Conservation (phyloP, 192 early-diverging fungal genomes). For the Thamnidium elegans region DNA sequence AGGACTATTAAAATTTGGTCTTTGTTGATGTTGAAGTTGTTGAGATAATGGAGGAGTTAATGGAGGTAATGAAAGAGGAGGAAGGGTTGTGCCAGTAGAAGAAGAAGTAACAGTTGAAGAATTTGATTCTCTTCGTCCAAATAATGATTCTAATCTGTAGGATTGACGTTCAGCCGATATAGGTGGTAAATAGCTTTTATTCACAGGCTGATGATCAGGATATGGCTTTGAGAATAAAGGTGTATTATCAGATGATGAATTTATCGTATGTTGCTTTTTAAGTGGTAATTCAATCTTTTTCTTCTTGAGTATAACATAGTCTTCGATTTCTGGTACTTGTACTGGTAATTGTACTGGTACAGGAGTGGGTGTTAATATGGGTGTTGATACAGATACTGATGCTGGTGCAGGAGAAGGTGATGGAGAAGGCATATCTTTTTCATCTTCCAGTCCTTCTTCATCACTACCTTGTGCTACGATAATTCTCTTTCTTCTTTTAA, state of each 20-base stretch:
- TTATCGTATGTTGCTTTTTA: neutral
- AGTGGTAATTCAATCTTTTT: neutral
- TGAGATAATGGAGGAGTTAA: neutral
- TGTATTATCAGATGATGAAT: neutral
- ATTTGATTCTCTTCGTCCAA: conserved; percentile 1
- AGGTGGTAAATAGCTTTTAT: neutral
- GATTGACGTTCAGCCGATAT: conserved; percentile 3
- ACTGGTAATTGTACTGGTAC: no score
- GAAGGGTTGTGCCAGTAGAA: neutral
- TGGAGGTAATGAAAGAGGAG: neutral
- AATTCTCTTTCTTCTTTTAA: conserved; percentile 71
- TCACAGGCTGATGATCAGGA: neutral
- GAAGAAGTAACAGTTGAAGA: neutral
- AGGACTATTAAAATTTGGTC: neutral
- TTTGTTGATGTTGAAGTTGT: conserved; percentile 4
- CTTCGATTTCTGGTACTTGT: conserved; percentile 16
- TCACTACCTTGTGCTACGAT: conserved; percentile 28
- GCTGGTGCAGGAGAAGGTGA: no score
- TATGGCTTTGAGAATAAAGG: conserved; percentile 2
- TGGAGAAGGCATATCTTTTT: neutral
- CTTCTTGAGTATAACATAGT: neutral
- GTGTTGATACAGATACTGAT: neutral
- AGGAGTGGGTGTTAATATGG: neutral
- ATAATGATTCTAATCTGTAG: conserved; percentile 15
- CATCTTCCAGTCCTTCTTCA: conserved; percentile 18